These are phyloP conservation scores for Penicillium brasilianum DNA, from an alignment of 2,329 filamentous ascomycete species.

Conservation along the genomic window DNA sequence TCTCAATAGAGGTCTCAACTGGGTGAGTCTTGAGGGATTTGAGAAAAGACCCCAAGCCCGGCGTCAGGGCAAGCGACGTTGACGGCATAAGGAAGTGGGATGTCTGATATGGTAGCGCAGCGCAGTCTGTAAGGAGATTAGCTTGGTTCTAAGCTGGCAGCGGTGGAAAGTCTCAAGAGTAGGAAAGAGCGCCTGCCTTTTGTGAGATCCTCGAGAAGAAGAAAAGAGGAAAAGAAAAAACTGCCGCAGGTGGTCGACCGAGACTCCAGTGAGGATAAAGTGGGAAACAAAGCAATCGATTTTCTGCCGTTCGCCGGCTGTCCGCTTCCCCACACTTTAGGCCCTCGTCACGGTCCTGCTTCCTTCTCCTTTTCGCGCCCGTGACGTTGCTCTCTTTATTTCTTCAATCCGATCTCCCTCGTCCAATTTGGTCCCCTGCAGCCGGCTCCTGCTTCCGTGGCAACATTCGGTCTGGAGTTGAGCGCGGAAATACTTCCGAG, in stretches of 20 bases:
- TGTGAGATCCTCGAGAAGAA: neutral
- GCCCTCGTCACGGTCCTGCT: constrained; percentile 16
- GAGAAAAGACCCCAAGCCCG: constrained; percentile 77
- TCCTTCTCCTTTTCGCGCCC: constrained; percentile 18
- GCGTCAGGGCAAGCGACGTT: constrained; percentile 64
- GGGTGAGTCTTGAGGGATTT: constrained; percentile 76
- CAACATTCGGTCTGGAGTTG: constrained; percentile 20
- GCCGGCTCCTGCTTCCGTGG: constrained; percentile 8
- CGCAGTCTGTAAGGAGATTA: constrained; percentile 5
- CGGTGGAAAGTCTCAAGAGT: neutral
- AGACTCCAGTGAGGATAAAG: constrained; percentile 16
- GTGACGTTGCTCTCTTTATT: constrained; percentile 12
- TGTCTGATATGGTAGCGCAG: constrained; percentile 9
- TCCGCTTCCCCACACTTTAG: constrained; percentile 37
- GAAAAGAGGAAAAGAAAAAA: neutral
- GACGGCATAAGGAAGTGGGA: constrained; percentile 59
- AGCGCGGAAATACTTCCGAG: constrained; percentile 32
- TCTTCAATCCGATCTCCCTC: constrained; percentile 15
- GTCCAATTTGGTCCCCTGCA: neutral
- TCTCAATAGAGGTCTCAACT: constrained; percentile 82
- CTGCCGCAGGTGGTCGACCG: neutral
- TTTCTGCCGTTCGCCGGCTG: constrained; percentile 33
- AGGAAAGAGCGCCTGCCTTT: neutral
- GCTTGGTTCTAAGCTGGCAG: neutral
- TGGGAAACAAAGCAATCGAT: constrained; percentile 31